phyloP scores from a whole-genome alignment of 2,329 filamentous ascomycete genomes.

The Fusarium dimerum region DNA sequence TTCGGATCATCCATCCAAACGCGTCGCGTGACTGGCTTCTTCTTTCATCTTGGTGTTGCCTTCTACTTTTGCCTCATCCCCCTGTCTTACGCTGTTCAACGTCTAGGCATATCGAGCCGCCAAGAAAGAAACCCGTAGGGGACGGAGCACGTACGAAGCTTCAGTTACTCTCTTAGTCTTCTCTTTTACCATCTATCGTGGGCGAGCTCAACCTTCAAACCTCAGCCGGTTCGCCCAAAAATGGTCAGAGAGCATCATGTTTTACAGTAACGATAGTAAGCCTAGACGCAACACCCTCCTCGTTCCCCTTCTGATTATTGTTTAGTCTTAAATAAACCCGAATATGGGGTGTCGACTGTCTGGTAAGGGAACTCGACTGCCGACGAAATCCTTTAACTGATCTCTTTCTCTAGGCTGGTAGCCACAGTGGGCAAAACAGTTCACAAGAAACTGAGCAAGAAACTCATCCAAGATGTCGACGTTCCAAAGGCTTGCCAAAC shows the following conservation, averaged over 20 bases:
- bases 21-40: too few species aligned
- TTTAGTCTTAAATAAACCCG: constrained; percentile 77
- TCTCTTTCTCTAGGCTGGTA: constrained; percentile 66
- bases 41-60: too few species aligned
- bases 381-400: neutral
- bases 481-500: constrained; percentile 83
- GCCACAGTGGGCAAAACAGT: constrained; percentile 81
- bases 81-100: neutral
- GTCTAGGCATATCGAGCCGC: too few species aligned
- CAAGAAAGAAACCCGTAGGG: too few species aligned
- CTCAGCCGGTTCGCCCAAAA: neutral
- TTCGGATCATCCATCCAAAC: too few species aligned
- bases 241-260: constrained; percentile 59
- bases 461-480: constrained; percentile 85
- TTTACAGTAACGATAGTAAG: constrained; percentile 93
- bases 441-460: constrained; percentile 74
- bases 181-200: neutral
- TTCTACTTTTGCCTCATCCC: neutral
- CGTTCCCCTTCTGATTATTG: constrained; percentile 24
- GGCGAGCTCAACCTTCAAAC: neutral
- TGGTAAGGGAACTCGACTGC: constrained; percentile 61
- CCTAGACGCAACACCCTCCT: neutral
- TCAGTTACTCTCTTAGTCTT: neutral
- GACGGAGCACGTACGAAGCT: neutral
- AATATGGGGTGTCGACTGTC: constrained; percentile 92